Evolutionary conservation across 108 stramenopile species (phyloP), one percentile per base, ranked within the genome.

Genomic region (Stephanodiscus minutulus): DNA sequence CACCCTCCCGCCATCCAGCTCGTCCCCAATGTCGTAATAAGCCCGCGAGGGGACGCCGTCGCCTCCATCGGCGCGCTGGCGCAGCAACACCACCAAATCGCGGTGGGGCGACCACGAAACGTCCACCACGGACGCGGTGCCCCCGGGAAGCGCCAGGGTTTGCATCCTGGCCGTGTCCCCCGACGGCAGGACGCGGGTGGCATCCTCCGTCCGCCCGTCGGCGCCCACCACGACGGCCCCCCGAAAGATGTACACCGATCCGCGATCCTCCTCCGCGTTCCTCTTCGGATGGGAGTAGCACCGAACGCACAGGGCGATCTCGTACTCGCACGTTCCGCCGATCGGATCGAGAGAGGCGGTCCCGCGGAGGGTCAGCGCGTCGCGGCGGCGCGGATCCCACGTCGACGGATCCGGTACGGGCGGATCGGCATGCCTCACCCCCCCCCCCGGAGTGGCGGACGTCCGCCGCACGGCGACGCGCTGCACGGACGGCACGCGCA

Each of bases 401-500:
- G 21, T 15, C 22, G 53, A 54, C 31, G 70, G 70, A 50, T 61
- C 17, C 37, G 65, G 62, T 35, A 76, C 35, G 7, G 61, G 49
- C 17, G 76, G 76, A 64, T 76, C 44, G 44, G 39, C n/a, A 35
- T 67, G 67, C 44, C 41, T 8, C 31, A 35, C 17, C 17, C 52
- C 48, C 12, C 25, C 10, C 37, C 43, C 1, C 6, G 37, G 2
- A 33, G 5, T 20, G 60, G 27, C 33, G 60, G 43, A 3, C 11
- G 39, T 39, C 43, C 12, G 43, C 2, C 43, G 43, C 15, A 55
- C 28, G 37, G 27, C 57, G 18, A 74, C 18, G 12, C 66, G 58
- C 43, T 62, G 66, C 0, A 75, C 66, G 13, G 74, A 67, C 17
- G 74, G 74, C 12, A 75, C 68, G n/a, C 74, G 74, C 18, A 73